phyloP scores from a whole-genome alignment of 768 basidiomycete genomes.

The Dentipellis sp. region DNA sequence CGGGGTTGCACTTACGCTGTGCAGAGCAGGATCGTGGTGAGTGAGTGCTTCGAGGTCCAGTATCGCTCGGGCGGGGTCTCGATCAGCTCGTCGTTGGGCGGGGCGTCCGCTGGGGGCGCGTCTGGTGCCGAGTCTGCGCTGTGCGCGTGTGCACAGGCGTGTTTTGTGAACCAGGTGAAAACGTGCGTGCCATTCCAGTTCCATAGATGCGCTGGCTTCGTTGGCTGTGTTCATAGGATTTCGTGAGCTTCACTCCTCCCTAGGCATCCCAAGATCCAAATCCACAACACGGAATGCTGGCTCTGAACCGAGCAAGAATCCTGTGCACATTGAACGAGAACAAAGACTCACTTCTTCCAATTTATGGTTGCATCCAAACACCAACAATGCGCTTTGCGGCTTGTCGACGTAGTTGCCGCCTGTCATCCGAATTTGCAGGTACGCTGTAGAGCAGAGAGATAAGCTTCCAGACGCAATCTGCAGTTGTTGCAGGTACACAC shows the following conservation, averaged over 20 bases:
- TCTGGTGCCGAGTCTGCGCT: conserved; percentile 5
- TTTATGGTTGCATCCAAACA: conserved; percentile 20
- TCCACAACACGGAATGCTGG: background rate
- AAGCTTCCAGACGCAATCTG: background rate
- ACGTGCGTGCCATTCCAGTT: conserved; percentile 20
- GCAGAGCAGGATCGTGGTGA: conserved; percentile 1
- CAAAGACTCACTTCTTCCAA: conserved; percentile 18
- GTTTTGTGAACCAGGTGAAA: conserved; percentile 20
- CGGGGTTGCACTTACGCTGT: conserved; percentile 6
- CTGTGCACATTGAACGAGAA: background rate
- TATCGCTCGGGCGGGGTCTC: background rate
- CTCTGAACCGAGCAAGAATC: background rate
- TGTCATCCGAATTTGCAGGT: conserved; percentile 17
- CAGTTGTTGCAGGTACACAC: background rate
- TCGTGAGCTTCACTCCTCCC: background rate
- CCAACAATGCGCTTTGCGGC: conserved; percentile 17
- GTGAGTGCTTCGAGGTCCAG: background rate
- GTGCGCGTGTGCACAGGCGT: conserved; percentile 16
- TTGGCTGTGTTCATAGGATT: background rate
- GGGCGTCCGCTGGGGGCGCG: conserved; percentile 1
- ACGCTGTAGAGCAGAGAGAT: conserved; percentile 5
- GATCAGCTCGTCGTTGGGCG: conserved; percentile 10
- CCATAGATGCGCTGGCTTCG: conserved; percentile 4
- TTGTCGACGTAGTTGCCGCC: conserved; percentile 21
- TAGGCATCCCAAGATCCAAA: background rate